These are phyloP conservation scores for Aspergillus affinis DNA, from an alignment of 495 filamentous ascomycete species.

Conservation along the genomic window DNA sequence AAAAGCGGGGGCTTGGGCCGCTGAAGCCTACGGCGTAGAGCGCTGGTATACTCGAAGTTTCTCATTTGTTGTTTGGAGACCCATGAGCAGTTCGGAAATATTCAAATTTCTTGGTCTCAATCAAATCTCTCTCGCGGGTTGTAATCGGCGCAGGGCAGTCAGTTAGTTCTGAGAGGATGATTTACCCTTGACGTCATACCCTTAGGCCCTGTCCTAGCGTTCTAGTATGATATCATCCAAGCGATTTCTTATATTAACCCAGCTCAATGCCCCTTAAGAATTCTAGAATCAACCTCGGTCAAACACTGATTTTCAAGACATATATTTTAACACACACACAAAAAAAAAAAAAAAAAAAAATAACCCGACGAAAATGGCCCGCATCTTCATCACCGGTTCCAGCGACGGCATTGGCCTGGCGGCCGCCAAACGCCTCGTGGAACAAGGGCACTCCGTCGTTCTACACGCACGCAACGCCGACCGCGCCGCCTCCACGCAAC, in stretches of 20 bases:
- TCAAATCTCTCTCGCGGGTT: too few relatives aligned
- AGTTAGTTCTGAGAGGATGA: neutral
- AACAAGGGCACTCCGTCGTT: conserved; percentile 54
- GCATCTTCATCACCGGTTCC: conserved; percentile 58
- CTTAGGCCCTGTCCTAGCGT: neutral
- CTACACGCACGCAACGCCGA: conserved; percentile 56
- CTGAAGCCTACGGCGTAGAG: too few relatives aligned
- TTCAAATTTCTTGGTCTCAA: too few relatives aligned
- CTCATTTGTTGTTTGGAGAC: too few relatives aligned
- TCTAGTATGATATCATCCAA: neutral
- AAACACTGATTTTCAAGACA: neutral
- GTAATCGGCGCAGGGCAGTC: too few relatives aligned
- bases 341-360: neutral
- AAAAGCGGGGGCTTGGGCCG: too few relatives aligned
- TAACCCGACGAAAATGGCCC: conserved; percentile 51
- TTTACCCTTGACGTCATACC: neutral
- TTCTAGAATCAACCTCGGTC: neutral
- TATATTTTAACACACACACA: neutral
- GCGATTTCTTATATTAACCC: neutral
- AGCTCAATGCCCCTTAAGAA: too few relatives aligned
- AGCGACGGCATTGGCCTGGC: conserved; percentile 48
- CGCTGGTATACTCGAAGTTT: too few relatives aligned
- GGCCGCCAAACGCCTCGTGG: conserved; percentile 48
- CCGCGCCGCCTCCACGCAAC: conserved; percentile 43
- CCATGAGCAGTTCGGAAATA: too few relatives aligned